Conservation (phyloP, 225 moss, liverwort and hornwort genomes). For the Takakia lepidozioides region DNA sequence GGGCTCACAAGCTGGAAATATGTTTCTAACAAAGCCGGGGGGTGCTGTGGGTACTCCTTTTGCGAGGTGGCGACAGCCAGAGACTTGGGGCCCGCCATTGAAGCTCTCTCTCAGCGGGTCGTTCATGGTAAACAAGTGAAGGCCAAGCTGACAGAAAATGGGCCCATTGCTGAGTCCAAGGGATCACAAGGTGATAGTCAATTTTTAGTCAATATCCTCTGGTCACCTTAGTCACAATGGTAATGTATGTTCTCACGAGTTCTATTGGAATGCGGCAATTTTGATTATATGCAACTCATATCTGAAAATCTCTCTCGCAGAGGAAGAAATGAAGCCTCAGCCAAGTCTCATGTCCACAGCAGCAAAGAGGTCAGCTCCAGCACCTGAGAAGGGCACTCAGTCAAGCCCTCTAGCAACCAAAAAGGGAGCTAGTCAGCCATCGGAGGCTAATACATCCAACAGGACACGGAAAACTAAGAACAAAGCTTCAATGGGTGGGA, state of each 20-base stretch:
- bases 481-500: no score
- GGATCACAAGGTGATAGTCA: neutral
- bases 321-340: neutral
- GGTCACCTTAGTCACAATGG: no score
- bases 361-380: no score
- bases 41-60: conserved; percentile 20
- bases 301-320: conserved; percentile 1
- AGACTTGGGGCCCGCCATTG: conserved; percentile 14
- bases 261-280: no score
- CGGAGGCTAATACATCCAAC: no score
- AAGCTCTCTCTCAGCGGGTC: conserved; percentile 8
- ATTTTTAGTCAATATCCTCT: no score
- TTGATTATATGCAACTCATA: no score
- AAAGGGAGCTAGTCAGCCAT: no score
- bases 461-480: no score
- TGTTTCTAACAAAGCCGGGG: conserved; percentile 8
- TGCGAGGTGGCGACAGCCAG: conserved; percentile 15
- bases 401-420: no score
- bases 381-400: no score
- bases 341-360: neutral
- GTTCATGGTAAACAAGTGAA: conserved; percentile 12
- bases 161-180: neutral
- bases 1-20: conserved; percentile 12
- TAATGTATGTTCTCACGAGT: no score
- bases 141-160: neutral